Evolutionary conservation across 768 basidiomycete species (phyloP), one percentile per base, ranked within the genome.

Genomic region (Saitozyma podzolica): DNA sequence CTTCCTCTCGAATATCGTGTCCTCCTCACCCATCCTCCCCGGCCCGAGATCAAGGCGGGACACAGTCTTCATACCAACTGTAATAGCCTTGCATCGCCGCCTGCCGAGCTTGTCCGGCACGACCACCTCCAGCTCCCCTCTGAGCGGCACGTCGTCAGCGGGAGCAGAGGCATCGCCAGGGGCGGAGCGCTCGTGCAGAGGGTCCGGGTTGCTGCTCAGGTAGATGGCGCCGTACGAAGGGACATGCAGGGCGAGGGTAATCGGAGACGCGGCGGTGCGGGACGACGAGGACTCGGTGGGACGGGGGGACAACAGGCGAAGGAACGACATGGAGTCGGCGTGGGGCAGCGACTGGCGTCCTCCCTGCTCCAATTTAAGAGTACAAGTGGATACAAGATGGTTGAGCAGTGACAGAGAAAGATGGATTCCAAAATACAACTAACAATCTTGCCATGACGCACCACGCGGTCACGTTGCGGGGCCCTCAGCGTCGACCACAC

Each of bases 1-100:
- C 40, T 62, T 69, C 40, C 73, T 17, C 43, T 68, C 65, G 43
- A 70, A 76, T 10, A 76, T 65, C 14, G 59, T 54, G 53, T 70
- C 65, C 52, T 73, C 70, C 40, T 74, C 70, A 49, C 63, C 57
- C 43, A 51, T 59, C 45, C 66, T 60, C 8, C 58, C 67, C 6
- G 52, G 55, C 17, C 64, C 61, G 55, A 71, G 59, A 48, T 66
- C 54, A 2, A 71, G 47, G 19, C 47, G 29, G 16, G 19, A 50
- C 16, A n/a, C 58, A 5, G 59, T 66, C 50, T 61, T 56, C 11
- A 66, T n/a, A 7, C 69, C 69, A 3, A 71, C 67, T 41, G 59
- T 50, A 39, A 71, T 59, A 0, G 61, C 49, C 45, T 61, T 63
- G 58, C 66, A 68, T 37, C 62, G 19, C 40, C 41, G 14, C 14